Evolutionary conservation across 495 filamentous ascomycete genomes (phyloP), one percentile per base, ranked within the genome.

Genomic region (Aspergillus avenaceus): DNA sequence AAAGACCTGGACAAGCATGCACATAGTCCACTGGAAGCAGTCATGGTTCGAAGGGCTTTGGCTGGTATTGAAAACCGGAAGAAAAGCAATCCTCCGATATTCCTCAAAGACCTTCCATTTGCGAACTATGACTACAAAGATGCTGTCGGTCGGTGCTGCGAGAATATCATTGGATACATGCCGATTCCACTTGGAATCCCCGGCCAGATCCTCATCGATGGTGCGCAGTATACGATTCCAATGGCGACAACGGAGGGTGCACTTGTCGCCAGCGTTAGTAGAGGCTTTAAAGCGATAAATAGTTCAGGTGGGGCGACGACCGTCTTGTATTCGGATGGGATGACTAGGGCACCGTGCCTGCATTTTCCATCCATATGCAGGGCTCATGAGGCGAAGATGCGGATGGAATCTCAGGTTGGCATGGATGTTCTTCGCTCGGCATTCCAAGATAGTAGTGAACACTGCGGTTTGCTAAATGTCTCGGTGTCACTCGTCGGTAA

Each of bases 161-260:
- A 98, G 68, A 98, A 97, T 56, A 95, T 98, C 41, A 89, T 98
- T 70, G 95, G 93, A 51, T 97, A 96, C 55, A 80, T 97, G 77
- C 95, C 95, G 1, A 68, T 98, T 25, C 93, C 93, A 37, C 75
- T 97, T 47, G 93, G 93, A 66, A 86, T 97, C 52, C 95, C 93
- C 28, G 93, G 93, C 5, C 93, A 95, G 13, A 69, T 97, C 44
- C 85, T 87, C 23, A 92, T 98, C 53, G 95, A 98, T 60, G 93
- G 91, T n/a, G 84, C 90, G 59, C 86, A 81, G 67, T 97, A 90
- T 63, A 97, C 92, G 66, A 77, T 98, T 31, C 93, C 93, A 27
- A 98, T 98, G 95, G 95, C 93, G 16, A 98, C 93, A 11, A 97
- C 95, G 9, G 93, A 98, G 72, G 93, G 93, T 70, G 93, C 97